These are phyloP conservation scores for Fusarium proliferatum DNA, from an alignment of 2,329 filamentous ascomycete species.

Conservation along the genomic window DNA sequence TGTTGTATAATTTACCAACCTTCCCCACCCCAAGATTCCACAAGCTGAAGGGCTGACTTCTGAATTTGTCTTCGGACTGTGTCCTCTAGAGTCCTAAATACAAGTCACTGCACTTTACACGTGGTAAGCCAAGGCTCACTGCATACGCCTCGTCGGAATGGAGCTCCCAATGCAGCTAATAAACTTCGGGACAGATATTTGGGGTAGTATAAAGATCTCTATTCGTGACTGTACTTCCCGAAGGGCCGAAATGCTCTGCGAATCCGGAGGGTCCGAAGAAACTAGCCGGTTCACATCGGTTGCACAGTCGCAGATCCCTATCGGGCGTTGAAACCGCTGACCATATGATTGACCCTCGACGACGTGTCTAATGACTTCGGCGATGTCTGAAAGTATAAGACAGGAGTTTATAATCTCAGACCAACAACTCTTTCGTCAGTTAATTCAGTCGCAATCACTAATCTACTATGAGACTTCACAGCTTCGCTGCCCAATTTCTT, in stretches of 20 bases:
- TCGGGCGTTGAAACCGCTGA: fast-evolving
- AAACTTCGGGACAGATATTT: fast-evolving
- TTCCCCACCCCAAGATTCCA: not conserved
- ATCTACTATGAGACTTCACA: not conserved
- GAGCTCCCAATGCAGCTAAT: not conserved
- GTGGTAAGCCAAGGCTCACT: fast-evolving
- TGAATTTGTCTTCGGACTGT: not conserved
- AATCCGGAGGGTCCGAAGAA: not conserved
- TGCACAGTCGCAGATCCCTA: too few species aligned
- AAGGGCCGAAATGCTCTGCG: too few species aligned
- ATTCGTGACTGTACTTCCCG: not conserved
- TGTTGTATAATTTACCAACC: too few species aligned
- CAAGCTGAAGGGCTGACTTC: not conserved
- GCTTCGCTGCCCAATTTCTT: not conserved
- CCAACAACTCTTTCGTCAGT: fast-evolving
- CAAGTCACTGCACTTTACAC: fast-evolving
- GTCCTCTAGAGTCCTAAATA: too few species aligned
- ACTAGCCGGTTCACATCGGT: too few species aligned
- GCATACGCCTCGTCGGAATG: not conserved
- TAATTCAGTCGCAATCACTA: fast-evolving
- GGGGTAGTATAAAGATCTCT: not conserved
- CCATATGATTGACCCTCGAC: fast-evolving
- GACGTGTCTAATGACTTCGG: fast-evolving
- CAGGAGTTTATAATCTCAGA: too few species aligned
- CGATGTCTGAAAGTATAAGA: not conserved